Base-by-base conservation (phyloP, 345 rosid species). In the Excoecaria cochinchinensis region DNA sequence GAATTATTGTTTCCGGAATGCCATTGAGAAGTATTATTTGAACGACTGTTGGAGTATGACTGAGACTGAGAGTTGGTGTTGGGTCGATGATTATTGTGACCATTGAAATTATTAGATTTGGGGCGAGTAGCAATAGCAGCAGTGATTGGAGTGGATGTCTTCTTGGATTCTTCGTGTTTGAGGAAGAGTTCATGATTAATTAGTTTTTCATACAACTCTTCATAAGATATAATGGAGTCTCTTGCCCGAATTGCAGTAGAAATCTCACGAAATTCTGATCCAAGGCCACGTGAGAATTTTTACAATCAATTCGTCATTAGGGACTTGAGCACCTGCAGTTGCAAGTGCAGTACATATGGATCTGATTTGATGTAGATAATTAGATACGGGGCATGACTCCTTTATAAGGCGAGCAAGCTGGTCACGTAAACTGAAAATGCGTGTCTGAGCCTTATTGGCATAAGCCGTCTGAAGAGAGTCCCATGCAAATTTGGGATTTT, bases 281-380 rank as follows among this genome's bases (percentile, higher is more conserved):
- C 3, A 57, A 57, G 62, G n/a, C 62, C 62, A 57, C 25, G n/a
- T 57, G 62, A 57, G 62, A 57, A 22, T 57, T 57, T 57, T 57
- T 9, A 57, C 25, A 57, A 57, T 22, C n/a, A 57, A 57, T 57
- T 57, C 62, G 6, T 19, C 24, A 19, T 19, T 19, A 3, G 62
- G 5, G 62, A 57, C 4, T 19, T 0, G 62, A 16, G 24, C 4
- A 6, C 62, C 62, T 19, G 31, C 31, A 13, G 6, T 57, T 19
- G 62, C 62, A 57, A 57, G 62, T 57, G 3, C 62, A 57, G 16
- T 3, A 19, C 4, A 57, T 6, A 57, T 13, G 19, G 62, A 57
- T 19, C 0, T 3, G 19, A 19, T 7, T 19, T 22, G 24, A 19
- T 22, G 62, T 13, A 57, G 31, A 57, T 57, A 57, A 19, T 57